Evolutionary conservation across 2,329 filamentous ascomycete species (phyloP).

Genomic region (Fusarium drepaniforme): DNA sequence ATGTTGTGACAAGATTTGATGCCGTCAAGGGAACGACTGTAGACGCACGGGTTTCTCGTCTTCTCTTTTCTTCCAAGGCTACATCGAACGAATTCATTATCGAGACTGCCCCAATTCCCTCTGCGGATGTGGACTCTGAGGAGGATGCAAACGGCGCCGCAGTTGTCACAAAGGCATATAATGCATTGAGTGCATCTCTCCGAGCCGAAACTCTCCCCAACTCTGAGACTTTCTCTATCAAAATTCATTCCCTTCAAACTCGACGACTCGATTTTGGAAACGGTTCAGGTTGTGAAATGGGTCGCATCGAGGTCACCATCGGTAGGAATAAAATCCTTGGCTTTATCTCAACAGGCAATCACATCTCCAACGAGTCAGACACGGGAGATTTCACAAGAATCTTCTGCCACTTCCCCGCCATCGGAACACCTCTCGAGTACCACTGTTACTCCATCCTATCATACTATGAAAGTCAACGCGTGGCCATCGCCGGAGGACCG

Average conservation of each 20-base stretch:
- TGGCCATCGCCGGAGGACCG: background rate
- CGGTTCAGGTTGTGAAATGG: background rate
- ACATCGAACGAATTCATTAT: background rate
- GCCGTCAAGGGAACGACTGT: background rate
- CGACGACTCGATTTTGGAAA: background rate
- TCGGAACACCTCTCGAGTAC: constrained; percentile 17
- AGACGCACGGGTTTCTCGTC: background rate
- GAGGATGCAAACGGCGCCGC: background rate
- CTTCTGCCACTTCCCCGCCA: constrained; percentile 23
- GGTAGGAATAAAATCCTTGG: background rate
- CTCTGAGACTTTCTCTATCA: background rate
- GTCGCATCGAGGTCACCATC: background rate
- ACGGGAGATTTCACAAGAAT: background rate
- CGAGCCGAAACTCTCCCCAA: background rate
- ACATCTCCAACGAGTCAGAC: background rate
- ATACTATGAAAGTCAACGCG: constrained; percentile 7
- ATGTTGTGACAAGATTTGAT: background rate
- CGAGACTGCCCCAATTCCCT: background rate
- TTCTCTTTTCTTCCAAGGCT: background rate
- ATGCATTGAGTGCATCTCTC: background rate
- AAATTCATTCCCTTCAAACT: background rate
- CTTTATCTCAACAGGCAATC: background rate
- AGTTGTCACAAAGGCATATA: background rate
- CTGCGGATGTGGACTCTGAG: background rate
- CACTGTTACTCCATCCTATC: constrained; percentile 43